Percentiles rank a stretch among this genome's conserved stretches.
These are phyloP conservation scores for Botrytis byssoidea DNA, from an alignment of 2,329 filamentous ascomycete genomes.

Conservation along the genomic window DNA sequence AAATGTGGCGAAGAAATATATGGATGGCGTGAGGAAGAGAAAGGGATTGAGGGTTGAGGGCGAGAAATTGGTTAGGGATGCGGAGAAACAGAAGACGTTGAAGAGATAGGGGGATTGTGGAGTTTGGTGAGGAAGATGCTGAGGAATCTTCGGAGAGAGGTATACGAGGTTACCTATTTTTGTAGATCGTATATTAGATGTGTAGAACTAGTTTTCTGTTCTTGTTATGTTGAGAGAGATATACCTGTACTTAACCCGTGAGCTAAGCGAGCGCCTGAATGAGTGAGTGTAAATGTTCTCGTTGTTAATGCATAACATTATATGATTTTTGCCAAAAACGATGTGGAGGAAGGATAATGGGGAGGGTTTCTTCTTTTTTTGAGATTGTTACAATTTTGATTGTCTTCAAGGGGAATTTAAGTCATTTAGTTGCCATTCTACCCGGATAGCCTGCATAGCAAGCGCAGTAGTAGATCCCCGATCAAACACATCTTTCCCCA, in stretches of 20 bases:
- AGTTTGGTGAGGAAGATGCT: background rate
- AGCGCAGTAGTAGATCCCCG: background rate
- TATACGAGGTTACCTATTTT: background rate
- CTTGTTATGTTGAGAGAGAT: background rate
- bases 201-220: background rate
- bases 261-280: background rate
- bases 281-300: background rate
- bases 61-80: conserved; percentile 73
- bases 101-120: conserved; percentile 49
- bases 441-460: background rate
- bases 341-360: no score
- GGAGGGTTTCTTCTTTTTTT: background rate
- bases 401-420: no score
- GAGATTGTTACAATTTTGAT: no score
- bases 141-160: background rate
- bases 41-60: conserved; percentile 88
- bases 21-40: conserved; percentile 80
- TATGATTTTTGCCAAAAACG: background rate
- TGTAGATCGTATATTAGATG: background rate
- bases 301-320: background rate
- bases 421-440: no score
- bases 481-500: background rate
- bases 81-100: conserved; percentile 82
- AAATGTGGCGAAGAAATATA: conserved; percentile 94
- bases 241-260: accelerated